phyloP scores from a whole-genome alignment of 306 rosid species.

The Mimosa bimucronata region DNA sequence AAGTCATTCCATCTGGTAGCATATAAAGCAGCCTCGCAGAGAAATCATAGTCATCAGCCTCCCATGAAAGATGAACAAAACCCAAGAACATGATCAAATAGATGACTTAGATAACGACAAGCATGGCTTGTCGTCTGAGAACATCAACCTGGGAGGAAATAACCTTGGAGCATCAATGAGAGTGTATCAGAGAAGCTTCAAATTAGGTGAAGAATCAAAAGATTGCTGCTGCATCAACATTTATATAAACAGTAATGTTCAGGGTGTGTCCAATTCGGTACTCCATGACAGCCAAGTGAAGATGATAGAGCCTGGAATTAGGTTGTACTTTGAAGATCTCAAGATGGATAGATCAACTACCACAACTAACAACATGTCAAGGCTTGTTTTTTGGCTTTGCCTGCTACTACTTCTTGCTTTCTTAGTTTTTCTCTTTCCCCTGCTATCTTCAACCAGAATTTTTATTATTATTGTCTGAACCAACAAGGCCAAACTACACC shows the following conservation, averaged over 20 bases:
- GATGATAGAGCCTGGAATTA: constrained; percentile 52
- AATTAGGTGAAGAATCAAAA: constrained; percentile 37
- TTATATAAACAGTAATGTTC: constrained; percentile 53
- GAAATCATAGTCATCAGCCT: neutral
- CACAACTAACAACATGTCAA: constrained; percentile 1
- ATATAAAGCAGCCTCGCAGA: constrained; percentile 2
- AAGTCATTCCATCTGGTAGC: constrained; percentile 36
- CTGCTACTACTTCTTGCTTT: constrained; percentile 32
- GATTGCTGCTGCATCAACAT: constrained; percentile 54
- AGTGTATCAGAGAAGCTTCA: constrained; percentile 38
- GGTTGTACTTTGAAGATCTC: constrained; percentile 40
- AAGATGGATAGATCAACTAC: constrained; percentile 36
- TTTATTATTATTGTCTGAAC: constrained; percentile 14
- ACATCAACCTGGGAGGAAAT: constrained; percentile 49
- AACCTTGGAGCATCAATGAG: constrained; percentile 52
- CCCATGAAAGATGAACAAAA: constrained; percentile 9
- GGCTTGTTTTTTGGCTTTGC: constrained; percentile 30
- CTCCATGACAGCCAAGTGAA: constrained; percentile 44
- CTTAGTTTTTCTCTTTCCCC: constrained; percentile 24
- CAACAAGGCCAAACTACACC: neutral
- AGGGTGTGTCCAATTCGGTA: constrained; percentile 52
- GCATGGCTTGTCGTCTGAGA: constrained; percentile 43
- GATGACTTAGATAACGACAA: constrained; percentile 21
- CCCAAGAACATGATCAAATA: neutral
- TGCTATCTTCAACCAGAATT: constrained; percentile 43